phyloP scores from a whole-genome alignment of 495 filamentous ascomycete species.

The Penicillium crystallinum region DNA sequence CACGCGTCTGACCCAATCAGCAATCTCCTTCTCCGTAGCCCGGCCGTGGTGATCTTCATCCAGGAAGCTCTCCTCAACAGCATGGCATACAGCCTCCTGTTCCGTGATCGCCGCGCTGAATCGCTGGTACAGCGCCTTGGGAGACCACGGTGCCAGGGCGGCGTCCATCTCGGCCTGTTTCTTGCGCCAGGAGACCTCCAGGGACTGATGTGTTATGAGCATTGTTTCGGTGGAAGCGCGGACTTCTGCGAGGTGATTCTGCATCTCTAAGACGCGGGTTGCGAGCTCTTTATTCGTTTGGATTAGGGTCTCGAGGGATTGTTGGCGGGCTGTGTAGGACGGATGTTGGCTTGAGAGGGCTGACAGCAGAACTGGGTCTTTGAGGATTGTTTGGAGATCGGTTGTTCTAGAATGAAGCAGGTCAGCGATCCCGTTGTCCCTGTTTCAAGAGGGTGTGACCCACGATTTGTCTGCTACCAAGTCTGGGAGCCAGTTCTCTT shows the following conservation, averaged over 20 bases:
- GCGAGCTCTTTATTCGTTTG: constrained; percentile 59
- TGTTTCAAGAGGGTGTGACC: constrained; percentile 4
- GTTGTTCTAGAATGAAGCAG: constrained; percentile 27
- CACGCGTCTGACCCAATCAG: constrained; percentile 77
- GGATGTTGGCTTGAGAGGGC: constrained; percentile 60
- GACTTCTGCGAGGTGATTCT: constrained; percentile 53
- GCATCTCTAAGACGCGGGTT: constrained; percentile 62
- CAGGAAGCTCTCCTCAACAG: constrained; percentile 86
- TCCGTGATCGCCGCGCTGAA: constrained; percentile 70
- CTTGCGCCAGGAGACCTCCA: constrained; percentile 84
- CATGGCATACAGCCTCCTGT: constrained; percentile 74
- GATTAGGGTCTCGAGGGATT: constrained; percentile 54
- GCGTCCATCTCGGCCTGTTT: constrained; percentile 86
- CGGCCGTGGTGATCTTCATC: constrained; percentile 52
- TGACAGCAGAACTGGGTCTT: constrained; percentile 52
- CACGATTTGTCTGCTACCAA: constrained; percentile 73
- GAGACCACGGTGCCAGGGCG: constrained; percentile 77
- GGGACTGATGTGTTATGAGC: constrained; percentile 73
- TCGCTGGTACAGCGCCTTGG: constrained; percentile 75
- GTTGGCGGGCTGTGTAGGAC: constrained; percentile 47
- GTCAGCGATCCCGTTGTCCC: not conserved
- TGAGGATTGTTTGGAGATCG: constrained; percentile 63
- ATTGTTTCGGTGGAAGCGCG: constrained; percentile 69
- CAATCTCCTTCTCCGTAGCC: constrained; percentile 70
- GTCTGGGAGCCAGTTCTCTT: constrained; percentile 61